These are phyloP conservation scores for Favolaschia claudopus DNA, from an alignment of 768 basidiomycete species.

Conservation along the genomic window DNA sequence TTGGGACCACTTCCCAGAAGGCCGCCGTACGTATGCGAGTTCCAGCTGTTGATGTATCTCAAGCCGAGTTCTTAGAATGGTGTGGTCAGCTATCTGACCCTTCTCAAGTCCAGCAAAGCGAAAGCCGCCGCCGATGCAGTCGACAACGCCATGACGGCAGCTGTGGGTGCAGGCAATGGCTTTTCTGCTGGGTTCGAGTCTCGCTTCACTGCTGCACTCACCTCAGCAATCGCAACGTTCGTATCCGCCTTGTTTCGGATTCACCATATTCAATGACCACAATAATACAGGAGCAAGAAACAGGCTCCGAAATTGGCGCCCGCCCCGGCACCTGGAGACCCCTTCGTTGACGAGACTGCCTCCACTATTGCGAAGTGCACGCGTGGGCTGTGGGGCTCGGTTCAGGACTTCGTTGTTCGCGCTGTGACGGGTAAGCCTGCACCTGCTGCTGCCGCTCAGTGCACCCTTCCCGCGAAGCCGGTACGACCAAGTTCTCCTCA, in stretches of 20 bases:
- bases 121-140: not conserved
- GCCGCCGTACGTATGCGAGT: conserved; percentile 4
- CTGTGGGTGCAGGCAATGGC: conserved; percentile 7
- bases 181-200: conserved; percentile 2
- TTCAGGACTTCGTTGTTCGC: conserved; percentile 7
- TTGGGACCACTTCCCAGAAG: not conserved
- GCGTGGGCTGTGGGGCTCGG: not conserved
- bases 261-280: not conserved
- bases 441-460: not conserved
- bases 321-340: conserved; percentile 3
- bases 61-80: not conserved
- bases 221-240: not conserved
- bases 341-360: conserved; percentile 3
- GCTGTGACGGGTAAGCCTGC: not conserved
- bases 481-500: no score
- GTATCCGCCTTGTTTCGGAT: not conserved
- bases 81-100: conserved; percentile 1
- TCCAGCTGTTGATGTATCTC: not conserved
- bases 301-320: not conserved
- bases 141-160: conserved; percentile 4
- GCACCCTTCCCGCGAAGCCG: not conserved
- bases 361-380: conserved; percentile 6
- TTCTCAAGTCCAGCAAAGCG: not conserved
- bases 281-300: not conserved
- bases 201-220: not conserved